Conservation (phyloP, 345 rosid species). For the Aegle marmelos region DNA sequence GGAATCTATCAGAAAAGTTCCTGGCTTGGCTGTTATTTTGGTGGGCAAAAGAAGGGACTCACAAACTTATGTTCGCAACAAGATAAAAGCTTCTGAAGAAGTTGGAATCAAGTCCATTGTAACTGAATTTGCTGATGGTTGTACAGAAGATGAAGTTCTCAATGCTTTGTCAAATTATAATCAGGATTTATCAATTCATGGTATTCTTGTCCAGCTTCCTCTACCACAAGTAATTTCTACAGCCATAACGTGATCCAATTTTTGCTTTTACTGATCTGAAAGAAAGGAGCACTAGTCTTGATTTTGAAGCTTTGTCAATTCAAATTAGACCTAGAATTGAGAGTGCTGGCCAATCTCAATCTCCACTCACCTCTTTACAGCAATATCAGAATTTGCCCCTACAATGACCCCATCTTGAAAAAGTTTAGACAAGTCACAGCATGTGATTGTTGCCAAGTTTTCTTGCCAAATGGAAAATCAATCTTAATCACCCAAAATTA, state of each 20-base stretch:
- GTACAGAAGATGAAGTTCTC: constrained; percentile 54
- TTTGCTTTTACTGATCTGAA: constrained; percentile 3
- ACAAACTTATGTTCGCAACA: constrained; percentile 72
- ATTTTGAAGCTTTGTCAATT: not conserved
- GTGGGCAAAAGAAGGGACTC: constrained; percentile 86
- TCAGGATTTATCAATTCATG: constrained; percentile 69
- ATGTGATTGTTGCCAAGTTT: not conserved
- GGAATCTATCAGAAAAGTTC: constrained; percentile 57
- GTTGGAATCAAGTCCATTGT: constrained; percentile 76
- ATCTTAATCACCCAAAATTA: not conserved
- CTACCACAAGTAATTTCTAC: constrained; percentile 68
- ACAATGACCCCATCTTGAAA: not conserved
- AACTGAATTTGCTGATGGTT: constrained; percentile 51
- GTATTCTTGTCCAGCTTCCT: constrained; percentile 95
- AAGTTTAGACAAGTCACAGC: not conserved
- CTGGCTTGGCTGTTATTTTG: constrained; percentile 85
- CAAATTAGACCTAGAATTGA: not conserved
- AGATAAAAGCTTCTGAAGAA: constrained; percentile 81
- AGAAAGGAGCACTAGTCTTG: constrained; percentile 6
- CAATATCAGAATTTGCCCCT: not conserved
- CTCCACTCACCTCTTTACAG: not conserved
- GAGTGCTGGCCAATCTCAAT: not conserved
- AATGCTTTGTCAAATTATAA: constrained; percentile 46
- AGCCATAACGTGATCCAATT: constrained; percentile 14
- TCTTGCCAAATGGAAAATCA: not conserved